Evolutionary conservation across 495 filamentous ascomycete genomes (phyloP).

Genomic region (Parathielavia appendiculata): DNA sequence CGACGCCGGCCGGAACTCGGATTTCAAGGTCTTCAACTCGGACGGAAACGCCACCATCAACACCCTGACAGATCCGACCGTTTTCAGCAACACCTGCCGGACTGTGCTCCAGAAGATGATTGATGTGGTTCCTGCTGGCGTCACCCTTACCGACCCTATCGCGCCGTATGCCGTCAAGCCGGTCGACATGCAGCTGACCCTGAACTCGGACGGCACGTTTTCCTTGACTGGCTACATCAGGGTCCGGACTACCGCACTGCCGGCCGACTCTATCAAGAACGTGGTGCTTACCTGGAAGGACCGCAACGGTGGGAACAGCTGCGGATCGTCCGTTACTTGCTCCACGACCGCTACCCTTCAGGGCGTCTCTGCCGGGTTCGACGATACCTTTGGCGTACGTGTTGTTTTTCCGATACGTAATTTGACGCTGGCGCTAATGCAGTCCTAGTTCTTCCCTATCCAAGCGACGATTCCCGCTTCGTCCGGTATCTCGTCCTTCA

Average conservation of each 20-base stretch:
- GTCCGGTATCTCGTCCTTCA: slow-evolving; percentile 46
- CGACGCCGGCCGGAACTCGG: slow-evolving; percentile 42
- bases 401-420: neutral
- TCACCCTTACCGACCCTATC: slow-evolving; percentile 49
- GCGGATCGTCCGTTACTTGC: slow-evolving; percentile 36
- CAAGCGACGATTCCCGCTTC: slow-evolving; percentile 33
- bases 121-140: slow-evolving; percentile 51
- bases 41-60: slow-evolving; percentile 54
- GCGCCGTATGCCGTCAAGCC: slow-evolving; percentile 57
- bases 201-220: slow-evolving; percentile 37
- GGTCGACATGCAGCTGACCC: slow-evolving; percentile 43
- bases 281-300: slow-evolving; percentile 84
- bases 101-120: slow-evolving; percentile 56
- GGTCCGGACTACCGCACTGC: slow-evolving; percentile 39
- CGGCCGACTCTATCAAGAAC: slow-evolving; percentile 29
- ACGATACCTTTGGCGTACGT: slow-evolving; percentile 54
- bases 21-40: slow-evolving; percentile 52
- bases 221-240: slow-evolving; percentile 41
- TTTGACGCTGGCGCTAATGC: slow-evolving; percentile 4
- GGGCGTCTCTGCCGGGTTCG: slow-evolving; percentile 51
- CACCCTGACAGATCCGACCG: slow-evolving; percentile 39
- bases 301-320: slow-evolving; percentile 86
- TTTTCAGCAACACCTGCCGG: slow-evolving; percentile 45
- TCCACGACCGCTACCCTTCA: slow-evolving; percentile 41
- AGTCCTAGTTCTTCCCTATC: slow-evolving; percentile 42